Percentiles rank a stretch among this genome's conserved stretches.
Evolutionary conservation across 2,329 filamentous ascomycete species (phyloP).

Genomic region (Fusarium sp.): DNA sequence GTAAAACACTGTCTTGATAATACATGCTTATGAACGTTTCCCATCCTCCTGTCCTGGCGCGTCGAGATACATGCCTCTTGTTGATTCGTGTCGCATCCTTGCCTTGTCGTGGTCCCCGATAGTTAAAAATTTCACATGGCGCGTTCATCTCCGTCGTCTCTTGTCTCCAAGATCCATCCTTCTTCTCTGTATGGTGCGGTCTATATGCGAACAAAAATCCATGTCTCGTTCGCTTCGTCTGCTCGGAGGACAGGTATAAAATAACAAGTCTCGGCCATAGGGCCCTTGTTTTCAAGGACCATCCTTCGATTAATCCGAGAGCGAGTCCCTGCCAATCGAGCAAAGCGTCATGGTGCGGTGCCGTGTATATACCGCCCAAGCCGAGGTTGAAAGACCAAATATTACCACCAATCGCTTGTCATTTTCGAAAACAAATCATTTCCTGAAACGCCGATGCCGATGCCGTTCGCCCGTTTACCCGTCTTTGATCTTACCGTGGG

Average conservation of each 20-base stretch:
- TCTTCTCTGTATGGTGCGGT: conserved; percentile 32
- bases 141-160: conserved; percentile 28
- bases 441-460: conserved; percentile 51
- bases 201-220: conserved; percentile 43
- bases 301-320: conserved; percentile 20
- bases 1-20: conserved; percentile 39
- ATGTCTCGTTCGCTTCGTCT: conserved; percentile 30
- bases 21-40: conserved; percentile 42
- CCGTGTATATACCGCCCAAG: conserved; percentile 28
- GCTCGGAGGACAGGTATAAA: not conserved
- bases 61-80: conserved; percentile 31
- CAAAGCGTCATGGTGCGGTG: conserved; percentile 19
- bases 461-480: conserved; percentile 41
- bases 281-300: conserved; percentile 33
- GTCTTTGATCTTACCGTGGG: conserved; percentile 38
- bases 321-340: not conserved
- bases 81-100: conserved; percentile 36
- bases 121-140: conserved; percentile 28
- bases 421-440: conserved; percentile 42
- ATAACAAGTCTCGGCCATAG: not conserved
- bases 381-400: conserved; percentile 33
- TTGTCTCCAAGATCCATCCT: conserved; percentile 29
- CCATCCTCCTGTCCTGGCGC: conserved; percentile 27
- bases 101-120: conserved; percentile 29
- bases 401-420: conserved; percentile 38